A percentile compares a stretch with the other conserved stretches of the same genome.
These are phyloP conservation scores for Xylaria sp. DNA, from an alignment of 2,329 filamentous ascomycete genomes.

Conservation along the genomic window DNA sequence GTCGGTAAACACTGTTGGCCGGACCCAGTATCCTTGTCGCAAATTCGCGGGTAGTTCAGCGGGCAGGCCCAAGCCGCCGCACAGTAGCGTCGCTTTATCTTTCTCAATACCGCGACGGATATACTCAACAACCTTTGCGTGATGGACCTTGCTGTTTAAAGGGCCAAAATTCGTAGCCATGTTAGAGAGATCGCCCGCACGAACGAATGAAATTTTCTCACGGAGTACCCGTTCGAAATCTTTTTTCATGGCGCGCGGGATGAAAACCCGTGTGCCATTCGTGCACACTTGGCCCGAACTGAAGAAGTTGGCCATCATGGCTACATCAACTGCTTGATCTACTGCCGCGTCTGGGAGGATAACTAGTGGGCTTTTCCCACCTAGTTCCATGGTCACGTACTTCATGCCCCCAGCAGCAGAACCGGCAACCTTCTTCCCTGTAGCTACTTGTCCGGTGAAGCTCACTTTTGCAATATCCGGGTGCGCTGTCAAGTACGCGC, in stretches of 20 bases:
- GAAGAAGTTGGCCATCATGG: conserved; percentile 95
- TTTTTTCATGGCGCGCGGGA: conserved; percentile 68
- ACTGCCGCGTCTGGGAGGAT: conserved; percentile 81
- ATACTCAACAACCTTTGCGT: conserved; percentile 78
- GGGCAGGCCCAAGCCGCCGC: conserved; percentile 69
- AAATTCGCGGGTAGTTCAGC: conserved; percentile 55
- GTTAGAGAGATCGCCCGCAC: conserved; percentile 76
- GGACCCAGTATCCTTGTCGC: conserved; percentile 78
- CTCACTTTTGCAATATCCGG: conserved; percentile 80
- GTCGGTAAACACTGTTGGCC: conserved; percentile 83
- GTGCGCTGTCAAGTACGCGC: conserved; percentile 75
- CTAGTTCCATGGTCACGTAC: conserved; percentile 90
- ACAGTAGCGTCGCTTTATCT: conserved; percentile 76
- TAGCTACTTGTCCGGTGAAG: conserved; percentile 87
- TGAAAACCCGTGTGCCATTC: conserved; percentile 87
- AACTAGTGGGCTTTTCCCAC: conserved; percentile 82
- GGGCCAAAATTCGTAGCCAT: conserved; percentile 81
- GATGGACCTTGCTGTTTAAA: conserved; percentile 74
- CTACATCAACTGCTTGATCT: conserved; percentile 81
- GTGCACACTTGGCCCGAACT: conserved; percentile 91
- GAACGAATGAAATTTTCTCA: conserved; percentile 71
- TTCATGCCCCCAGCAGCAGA: conserved; percentile 81
- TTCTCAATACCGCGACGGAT: conserved; percentile 74
- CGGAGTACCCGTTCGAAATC: conserved; percentile 72
- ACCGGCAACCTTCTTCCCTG: conserved; percentile 80